Evolutionary conservation across 495 filamentous ascomycete genomes (phyloP).

Genomic region (Jackrogersella minutella): DNA sequence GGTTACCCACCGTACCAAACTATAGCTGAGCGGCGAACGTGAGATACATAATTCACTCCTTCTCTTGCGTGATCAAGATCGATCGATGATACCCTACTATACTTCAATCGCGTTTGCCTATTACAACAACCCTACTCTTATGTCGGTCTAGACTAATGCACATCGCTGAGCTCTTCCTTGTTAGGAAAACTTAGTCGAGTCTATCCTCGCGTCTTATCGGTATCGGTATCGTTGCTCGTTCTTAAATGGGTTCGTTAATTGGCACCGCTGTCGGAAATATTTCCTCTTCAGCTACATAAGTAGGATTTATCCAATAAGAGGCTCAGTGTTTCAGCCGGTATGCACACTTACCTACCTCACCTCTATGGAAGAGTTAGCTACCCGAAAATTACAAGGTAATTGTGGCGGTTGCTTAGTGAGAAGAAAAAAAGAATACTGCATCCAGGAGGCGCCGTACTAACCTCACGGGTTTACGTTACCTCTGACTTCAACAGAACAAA

Average conservation of each 20-base stretch:
- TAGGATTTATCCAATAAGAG: constrained; percentile 25
- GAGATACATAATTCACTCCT: not conserved
- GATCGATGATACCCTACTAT: constrained; percentile 26
- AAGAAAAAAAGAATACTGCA: not conserved
- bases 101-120: not conserved
- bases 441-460: constrained; percentile 12
- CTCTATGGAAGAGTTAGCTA: constrained; percentile 7
- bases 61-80: constrained; percentile 28
- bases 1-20: constrained; percentile 27
- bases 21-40: not conserved
- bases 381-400: not conserved
- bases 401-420: not conserved
- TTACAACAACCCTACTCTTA: not conserved
- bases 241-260: not conserved
- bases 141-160: not conserved
- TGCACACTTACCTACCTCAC: not conserved
- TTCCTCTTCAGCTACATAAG: not conserved
- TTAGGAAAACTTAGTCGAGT: not conserved
- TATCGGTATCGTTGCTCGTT: not conserved
- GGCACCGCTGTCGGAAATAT: not conserved
- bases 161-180: not conserved
- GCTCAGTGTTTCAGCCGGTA: constrained; percentile 15
- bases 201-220: not conserved
- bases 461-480: constrained; percentile 5
- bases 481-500: constrained; percentile 7